Evolutionary conservation across 192 early-diverging fungal genomes (phyloP), one percentile per base, ranked within the genome.

Genomic region (Gigaspora rosea): DNA sequence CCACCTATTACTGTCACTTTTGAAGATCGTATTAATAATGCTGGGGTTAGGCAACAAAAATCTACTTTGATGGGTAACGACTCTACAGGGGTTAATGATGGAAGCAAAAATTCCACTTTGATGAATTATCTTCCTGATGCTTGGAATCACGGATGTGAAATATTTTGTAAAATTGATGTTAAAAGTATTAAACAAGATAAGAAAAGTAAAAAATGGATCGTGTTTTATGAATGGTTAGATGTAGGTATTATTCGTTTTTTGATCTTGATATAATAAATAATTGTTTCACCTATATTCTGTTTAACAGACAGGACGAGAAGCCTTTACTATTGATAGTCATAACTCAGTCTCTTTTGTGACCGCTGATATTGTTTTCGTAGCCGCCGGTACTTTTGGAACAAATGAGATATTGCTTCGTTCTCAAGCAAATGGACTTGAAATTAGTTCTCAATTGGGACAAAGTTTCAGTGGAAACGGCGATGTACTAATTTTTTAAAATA

Each of bases 101-200:
- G 84, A 68, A 83, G 82, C 69, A 85, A 85, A 69, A 85, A 82
- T 68, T 78, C 71, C 12, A 85, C 82, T 4, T 58, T 85, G 32
- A 78, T 85, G 78, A 85, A 81, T 73, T 85, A 85, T 50, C 81
- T 85, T 16, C 82, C 84, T 13, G 84, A 85, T 41, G 84, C 84
- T 15, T 85, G 84, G 84, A 85, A 85, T 75, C 82, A 85, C 51
- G 84, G 84, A 16, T 80, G 80, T 32, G 84, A 85, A 70, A 85
- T 85, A 54, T 85, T 83, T 67, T 81, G 79, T 50, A 52, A 41
- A 51, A 71, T 77, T 66, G 73, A 77, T 27, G 84, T 85, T 18
- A 61, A 79, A 48, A 70, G 82, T 32, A 78, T 85, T 35, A 80
- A 82, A 56, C 66, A 73, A 56, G 36, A 73, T 35, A 70, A 73